phyloP scores from a whole-genome alignment of 164 flowering plant genomes.

The Stephania cephalantha region DNA sequence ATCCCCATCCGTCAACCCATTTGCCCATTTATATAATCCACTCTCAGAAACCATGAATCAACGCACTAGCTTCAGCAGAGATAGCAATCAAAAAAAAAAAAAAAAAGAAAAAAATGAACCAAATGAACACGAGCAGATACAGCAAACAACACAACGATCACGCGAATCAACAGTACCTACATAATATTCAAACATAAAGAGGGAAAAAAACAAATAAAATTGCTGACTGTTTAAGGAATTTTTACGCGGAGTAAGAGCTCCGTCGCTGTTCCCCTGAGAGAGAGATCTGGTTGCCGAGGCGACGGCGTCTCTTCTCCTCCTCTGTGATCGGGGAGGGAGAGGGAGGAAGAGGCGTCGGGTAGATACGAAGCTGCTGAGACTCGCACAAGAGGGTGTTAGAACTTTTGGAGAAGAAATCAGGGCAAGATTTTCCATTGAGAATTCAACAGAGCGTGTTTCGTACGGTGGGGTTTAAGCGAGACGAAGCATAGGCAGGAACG shows the following conservation, averaged over 20 bases:
- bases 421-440: conserved; percentile 13
- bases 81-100: no score
- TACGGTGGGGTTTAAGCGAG: not conserved
- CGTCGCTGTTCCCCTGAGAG: not conserved
- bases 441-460: not conserved
- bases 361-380: conserved; percentile 6
- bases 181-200: not conserved
- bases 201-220: not conserved
- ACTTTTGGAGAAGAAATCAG: conserved; percentile 10
- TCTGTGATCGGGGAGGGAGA: conserved; percentile 3
- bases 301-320: not conserved
- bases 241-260: not conserved
- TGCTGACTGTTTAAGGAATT: not conserved
- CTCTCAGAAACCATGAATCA: no score
- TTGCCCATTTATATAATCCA: no score
- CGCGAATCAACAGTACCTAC: not conserved
- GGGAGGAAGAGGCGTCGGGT: conserved; percentile 1
- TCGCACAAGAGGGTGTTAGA: conserved; percentile 6
- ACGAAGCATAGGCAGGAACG: not conserved
- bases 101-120: no score
- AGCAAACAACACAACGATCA: not conserved
- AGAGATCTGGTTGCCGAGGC: not conserved
- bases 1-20: no score
- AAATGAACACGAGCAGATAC: not conserved
- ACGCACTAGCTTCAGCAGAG: no score